Evolutionary conservation across 2,329 filamentous ascomycete species (phyloP), one percentile per base, ranked within the genome.

Genomic region (Fusarium coffeatum): DNA sequence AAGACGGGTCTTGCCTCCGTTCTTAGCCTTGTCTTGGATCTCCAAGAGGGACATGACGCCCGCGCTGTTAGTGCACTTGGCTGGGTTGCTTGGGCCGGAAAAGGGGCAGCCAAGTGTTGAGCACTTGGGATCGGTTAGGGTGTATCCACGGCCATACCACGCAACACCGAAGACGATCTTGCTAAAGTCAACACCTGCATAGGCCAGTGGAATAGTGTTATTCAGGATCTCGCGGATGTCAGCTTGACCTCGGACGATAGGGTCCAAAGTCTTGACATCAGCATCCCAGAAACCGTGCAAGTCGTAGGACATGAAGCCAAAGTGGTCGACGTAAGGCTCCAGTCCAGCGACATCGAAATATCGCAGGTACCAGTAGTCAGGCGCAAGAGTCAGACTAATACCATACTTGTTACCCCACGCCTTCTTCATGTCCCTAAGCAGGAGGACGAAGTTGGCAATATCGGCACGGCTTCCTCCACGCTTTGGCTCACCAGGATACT

Each of bases 131-230:
- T 75, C 70, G 3, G 56, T 30, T 4, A 80, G 25, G 0, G 80
- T 85, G 46, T 82, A 85, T 5, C 81, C 79, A 11, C 84, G 76
- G 0, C 83, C 84, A 58, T 87, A 87, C 54, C 78, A 81, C 2
- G 83, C 83, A 4, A 85, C 53, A 0, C 84, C 85, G 9, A 86
- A 69, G 58, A 82, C 82, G 30, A 86, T 72, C 66, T 86, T 83
- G 4, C 43, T 30, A 0, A 80, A 77, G 55, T 80, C 63, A 1
- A 86, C 51, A 3, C 76, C 76, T 40, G 79, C 80, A 57, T 78
- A 81, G 80, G 81, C 84, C 0, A 86, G 57, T 0, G 81, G 80
- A 0, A 78, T 37, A 0, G 80, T 74, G 4, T 77, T 71, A 6
- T 76, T 76, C 2, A 68, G 55, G 23, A 85, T 83, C 48, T 85